Evolutionary conservation across 2,329 filamentous ascomycete species (phyloP).

Genomic region (Pseudohalonectria lignicola): DNA sequence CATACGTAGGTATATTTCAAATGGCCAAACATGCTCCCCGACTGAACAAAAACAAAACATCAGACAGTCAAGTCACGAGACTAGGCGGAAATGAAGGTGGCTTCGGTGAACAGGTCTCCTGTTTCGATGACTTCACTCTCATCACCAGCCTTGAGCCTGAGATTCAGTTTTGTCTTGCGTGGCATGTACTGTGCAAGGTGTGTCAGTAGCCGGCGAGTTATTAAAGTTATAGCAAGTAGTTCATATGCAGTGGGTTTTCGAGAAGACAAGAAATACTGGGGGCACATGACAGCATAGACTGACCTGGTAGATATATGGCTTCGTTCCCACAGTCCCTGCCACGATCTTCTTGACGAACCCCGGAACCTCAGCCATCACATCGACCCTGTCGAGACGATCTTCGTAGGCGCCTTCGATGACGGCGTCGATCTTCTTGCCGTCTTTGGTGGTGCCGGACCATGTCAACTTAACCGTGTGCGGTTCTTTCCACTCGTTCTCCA

Average conservation of each 20-base stretch:
- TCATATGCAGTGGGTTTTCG: neutral
- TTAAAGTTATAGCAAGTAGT: too few species aligned
- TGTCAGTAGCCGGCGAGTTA: conserved; percentile 10
- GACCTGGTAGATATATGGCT: conserved; percentile 97
- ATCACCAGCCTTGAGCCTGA: conserved; percentile 81
- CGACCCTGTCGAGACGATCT: conserved; percentile 66
- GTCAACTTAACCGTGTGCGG: conserved; percentile 63
- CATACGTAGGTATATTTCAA: neutral
- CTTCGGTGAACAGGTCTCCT: conserved; percentile 74
- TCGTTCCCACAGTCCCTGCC: conserved; percentile 76
- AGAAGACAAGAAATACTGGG: neutral
- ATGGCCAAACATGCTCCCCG: too few species aligned
- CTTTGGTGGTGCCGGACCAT: conserved; percentile 70
- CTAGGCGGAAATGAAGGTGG: conserved; percentile 80
- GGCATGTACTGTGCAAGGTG: conserved; percentile 52
- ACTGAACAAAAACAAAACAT: too few species aligned
- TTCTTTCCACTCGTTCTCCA: conserved; percentile 79
- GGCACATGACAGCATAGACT: conserved; percentile 12
- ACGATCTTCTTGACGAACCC: conserved; percentile 93
- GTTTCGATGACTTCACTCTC: conserved; percentile 63
- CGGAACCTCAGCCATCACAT: conserved; percentile 94
- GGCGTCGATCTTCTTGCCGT: conserved; percentile 62
- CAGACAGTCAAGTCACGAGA: too few species aligned
- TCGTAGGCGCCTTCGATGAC: conserved; percentile 59
- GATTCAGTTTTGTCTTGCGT: conserved; percentile 45